Evolutionary conservation across 805 yeast genomes (phyloP).

Genomic region (Lipomyces orientalis): DNA sequence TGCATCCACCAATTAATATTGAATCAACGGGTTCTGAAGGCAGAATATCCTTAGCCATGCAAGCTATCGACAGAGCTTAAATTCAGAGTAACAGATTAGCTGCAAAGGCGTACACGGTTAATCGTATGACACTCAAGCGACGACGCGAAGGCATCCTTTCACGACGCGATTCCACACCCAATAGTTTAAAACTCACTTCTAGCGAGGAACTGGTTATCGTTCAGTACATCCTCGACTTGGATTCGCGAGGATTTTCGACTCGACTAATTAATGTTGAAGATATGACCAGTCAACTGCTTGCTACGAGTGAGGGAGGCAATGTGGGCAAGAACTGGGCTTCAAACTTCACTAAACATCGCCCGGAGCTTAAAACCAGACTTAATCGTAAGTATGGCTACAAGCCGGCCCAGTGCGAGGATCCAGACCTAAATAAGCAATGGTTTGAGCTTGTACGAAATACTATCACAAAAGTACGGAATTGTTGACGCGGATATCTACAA

Average conservation of each 20-base stretch:
- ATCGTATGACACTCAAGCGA: no score
- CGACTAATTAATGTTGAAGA: constrained; percentile 9
- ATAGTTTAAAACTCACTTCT: no score
- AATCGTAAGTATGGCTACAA: no score
- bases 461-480: not conserved
- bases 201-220: not conserved
- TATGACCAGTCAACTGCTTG: constrained; percentile 9
- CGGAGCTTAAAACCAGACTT: not conserved
- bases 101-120: no score
- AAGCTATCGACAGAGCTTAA: no score
- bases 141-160: no score
- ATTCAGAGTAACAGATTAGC: no score
- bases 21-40: no score
- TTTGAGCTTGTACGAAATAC: constrained; percentile 1
- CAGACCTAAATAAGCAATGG: not conserved
- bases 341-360: not conserved
- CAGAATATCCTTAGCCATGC: no score
- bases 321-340: constrained; percentile 8
- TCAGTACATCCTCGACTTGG: constrained; percentile 5
- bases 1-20: no score
- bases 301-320: not conserved
- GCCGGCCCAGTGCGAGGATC: no score
- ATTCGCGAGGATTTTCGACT: constrained; percentile 14
- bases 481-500: not conserved
- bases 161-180: no score